Percentiles rank a stretch among this genome's conserved stretches.
Conservation (phyloP, 306 rosid species). For the Argentina anserina region DNA sequence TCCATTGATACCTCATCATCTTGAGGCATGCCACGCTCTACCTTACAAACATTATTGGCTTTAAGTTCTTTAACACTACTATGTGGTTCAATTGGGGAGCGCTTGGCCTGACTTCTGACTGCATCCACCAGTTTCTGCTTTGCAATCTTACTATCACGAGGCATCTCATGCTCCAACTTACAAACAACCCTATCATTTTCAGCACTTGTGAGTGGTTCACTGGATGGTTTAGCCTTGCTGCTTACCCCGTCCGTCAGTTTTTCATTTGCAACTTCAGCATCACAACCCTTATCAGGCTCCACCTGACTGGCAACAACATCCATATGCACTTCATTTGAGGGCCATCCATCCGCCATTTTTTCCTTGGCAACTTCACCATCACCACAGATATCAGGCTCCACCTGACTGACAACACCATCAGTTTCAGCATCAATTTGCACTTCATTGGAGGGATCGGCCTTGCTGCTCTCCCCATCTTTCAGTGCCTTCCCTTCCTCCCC, state of each 20-base stretch:
- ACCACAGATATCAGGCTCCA: background rate
- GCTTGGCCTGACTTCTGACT: background rate
- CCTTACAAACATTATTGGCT: constrained; percentile 5
- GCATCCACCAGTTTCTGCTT: background rate
- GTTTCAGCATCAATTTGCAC: background rate
- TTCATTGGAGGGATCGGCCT: background rate
- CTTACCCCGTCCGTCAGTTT: constrained; percentile 1
- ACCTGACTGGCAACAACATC: background rate
- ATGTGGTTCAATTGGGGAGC: background rate
- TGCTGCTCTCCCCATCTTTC: background rate
- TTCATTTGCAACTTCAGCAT: constrained; percentile 2
- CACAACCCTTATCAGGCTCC: background rate
- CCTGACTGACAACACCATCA: constrained; percentile 7
- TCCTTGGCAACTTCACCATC: constrained; percentile 3
- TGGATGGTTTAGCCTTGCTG: constrained; percentile 4
- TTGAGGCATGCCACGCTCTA: background rate
- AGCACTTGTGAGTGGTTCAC: background rate
- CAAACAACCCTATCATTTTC: background rate
- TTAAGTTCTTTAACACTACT: background rate
- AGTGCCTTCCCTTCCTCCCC: constrained; percentile 2
- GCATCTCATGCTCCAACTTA: constrained; percentile 1
- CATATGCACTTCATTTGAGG: background rate
- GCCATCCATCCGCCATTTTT: constrained; percentile 1
- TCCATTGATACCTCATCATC: constrained; percentile 13
- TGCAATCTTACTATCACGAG: background rate